Evolutionary conservation across 2,329 filamentous ascomycete species (phyloP).

Genomic region (Ceratocystiopsis sp.): DNA sequence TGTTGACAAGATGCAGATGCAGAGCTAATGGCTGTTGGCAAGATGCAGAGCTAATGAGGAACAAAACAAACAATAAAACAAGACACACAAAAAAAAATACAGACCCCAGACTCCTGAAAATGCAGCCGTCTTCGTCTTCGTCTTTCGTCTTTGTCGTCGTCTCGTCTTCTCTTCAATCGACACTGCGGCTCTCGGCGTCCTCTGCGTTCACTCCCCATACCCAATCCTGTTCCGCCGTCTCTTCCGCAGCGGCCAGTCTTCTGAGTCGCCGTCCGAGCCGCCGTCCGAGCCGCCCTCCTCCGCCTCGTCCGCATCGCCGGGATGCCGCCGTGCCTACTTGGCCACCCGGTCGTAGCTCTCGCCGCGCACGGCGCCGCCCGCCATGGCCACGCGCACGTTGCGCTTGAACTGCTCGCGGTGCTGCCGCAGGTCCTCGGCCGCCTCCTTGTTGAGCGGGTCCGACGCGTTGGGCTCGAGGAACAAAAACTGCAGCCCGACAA

Average conservation of each 20-base stretch:
- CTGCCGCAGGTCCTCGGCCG: conserved; percentile 73
- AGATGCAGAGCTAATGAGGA: too few species aligned
- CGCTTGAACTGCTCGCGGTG: conserved; percentile 83
- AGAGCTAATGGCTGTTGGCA: too few species aligned
- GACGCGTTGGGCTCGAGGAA: conserved; percentile 96
- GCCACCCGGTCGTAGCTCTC: conserved; percentile 61
- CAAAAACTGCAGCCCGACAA: conserved; percentile 90
- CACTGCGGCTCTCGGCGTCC: too few species aligned
- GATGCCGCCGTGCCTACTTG: too few species aligned
- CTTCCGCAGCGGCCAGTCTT: too few species aligned
- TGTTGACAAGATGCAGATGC: too few species aligned
- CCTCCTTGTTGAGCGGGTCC: conserved; percentile 97
- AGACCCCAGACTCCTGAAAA: conserved; percentile 4
- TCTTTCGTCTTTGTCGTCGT: not conserved
- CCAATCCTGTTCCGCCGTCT: too few species aligned
- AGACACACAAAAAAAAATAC: not conserved
- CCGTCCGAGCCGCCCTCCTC: not conserved
- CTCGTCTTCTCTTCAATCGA: too few species aligned
- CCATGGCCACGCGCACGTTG: conserved; percentile 75
- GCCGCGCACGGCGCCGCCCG: conserved; percentile 58
- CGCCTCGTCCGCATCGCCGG: too few species aligned
- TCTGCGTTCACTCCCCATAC: too few species aligned
- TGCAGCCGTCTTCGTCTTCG: not conserved
- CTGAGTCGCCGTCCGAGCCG: too few species aligned
- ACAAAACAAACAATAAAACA: not conserved